Evolutionary conservation across 495 filamentous ascomycete genomes (phyloP), one percentile per base, ranked within the genome.

Genomic region (Talaromyces ruber): DNA sequence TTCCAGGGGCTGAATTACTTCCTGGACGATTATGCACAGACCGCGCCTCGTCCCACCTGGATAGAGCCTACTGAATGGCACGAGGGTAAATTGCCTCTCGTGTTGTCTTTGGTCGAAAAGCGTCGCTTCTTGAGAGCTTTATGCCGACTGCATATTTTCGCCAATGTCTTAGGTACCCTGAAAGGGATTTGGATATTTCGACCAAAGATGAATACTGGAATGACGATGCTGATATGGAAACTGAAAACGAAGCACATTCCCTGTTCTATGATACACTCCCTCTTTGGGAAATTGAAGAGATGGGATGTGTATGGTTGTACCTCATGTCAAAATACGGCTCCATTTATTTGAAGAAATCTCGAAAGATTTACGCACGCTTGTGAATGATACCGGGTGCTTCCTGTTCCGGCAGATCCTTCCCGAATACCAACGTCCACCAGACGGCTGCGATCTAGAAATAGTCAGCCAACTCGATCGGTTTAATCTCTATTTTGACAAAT

Each of bases 261-360:
- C 18, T 66, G 0, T 68, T 68, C 28, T 67, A 60, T 56, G 63
- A 43, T 2, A 47, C 61, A 3, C 63, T 68, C 47, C 60, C 67
- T 39, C 63, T 60, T 28, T 68, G 67, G 67, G 67, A 67, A 60
- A 50, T 47, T 16, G 60, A 67, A 14, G 64, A 68, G 37, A 66
- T 68, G 28, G 60, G 64, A 1, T 39, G 67, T 50, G 52, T 67
- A 26, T 57, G 30, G 18, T 30, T 7, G 4, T 68, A 66, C 28
- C 26, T 66, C 24, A 60, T 22, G 8, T 25, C 59, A 0, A 63
- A 60, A 39, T 50, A 57, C 18, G 24, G 58, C 0, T 3, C 58
- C 52, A 55, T 68, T 12, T 43, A n/a, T n/a, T 29, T 28, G 29
- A 68, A 18, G 65, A 64, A 9, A 60, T 68, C 22, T 24, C 62